Evolutionary conservation across 352 stramenopile species (phyloP), one percentile per base, ranked within the genome.

Genomic region (Aphanomyces stellatus): DNA sequence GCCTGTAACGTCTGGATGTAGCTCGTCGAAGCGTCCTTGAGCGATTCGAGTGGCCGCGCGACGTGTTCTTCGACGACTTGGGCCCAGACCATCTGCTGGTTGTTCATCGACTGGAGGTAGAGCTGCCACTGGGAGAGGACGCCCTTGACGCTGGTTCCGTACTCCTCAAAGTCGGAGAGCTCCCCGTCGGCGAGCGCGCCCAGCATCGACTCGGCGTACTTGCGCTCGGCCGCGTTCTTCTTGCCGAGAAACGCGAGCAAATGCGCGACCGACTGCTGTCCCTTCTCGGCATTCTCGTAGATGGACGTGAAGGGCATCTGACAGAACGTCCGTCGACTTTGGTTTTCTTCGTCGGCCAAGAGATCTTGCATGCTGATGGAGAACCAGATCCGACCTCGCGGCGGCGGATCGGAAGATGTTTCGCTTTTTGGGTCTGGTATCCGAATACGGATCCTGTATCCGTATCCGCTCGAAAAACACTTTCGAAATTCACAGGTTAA

Each of bases 241-340:
- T 76, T 74, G 13, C 75, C 76, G 71, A 91, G 87, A 67, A 94
- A 92, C 17, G 71, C 76, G 62, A 90, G 80, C 11, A 94, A 75
- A 3, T 74, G 70, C 53, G 87, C 75, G 51, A 94, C 75, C 72
- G 79, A 88, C 66, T 74, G 78, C 72, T 90, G 89, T 70, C 85
- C 83, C 51, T 79, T 80, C 62, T 91, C 83, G 15, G 85, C 81
- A 66, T 91, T 82, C 62, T 83, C 79, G 65, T 91, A 88, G 73
- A 94, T 94, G 61, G 81, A 70, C 30, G 65, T 66, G 53, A 92
- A 88, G 33, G 85, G 83, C 62, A 94, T 81, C 72, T 94, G 85
- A 68, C 85, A 94, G 75, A 94, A 94, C 62, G 85, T 94, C 53
- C 85, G 83, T 19, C 85, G 82, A 77, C 81, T 91, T 57, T 92